phyloP scores from a whole-genome alignment of 2,329 filamentous ascomycete species.

The Aplosporella prunicola region DNA sequence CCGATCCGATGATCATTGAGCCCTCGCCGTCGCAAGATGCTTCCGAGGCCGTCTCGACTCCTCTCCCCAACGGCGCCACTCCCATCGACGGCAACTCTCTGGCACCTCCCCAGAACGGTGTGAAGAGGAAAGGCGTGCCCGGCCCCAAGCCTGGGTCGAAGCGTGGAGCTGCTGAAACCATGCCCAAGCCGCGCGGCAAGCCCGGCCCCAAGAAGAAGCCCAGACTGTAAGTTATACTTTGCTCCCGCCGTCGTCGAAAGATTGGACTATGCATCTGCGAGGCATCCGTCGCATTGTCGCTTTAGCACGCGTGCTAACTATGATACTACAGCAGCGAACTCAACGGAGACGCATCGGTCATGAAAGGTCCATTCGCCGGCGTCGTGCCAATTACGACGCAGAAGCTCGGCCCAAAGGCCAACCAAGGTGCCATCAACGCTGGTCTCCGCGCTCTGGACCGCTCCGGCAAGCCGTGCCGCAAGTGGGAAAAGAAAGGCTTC shows the following conservation, averaged over 20 bases:
- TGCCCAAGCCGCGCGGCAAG: slow-evolving; percentile 68
- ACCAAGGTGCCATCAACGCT: slow-evolving; percentile 95
- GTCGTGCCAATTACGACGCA: slow-evolving; percentile 43
- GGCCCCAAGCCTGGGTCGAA: slow-evolving; percentile 57
- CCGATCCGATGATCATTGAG: slow-evolving; percentile 9
- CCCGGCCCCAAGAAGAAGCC: slow-evolving; percentile 96
- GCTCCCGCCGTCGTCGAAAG: no score
- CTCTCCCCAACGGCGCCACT: slow-evolving; percentile 20
- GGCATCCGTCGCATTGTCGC: background rate
- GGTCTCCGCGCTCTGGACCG: slow-evolving; percentile 89
- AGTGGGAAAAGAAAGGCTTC: slow-evolving; percentile 78
- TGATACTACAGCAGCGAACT: slow-evolving; percentile 36
- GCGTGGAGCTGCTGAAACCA: slow-evolving; percentile 48
- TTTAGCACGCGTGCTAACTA: slow-evolving; percentile 16
- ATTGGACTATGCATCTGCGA: background rate
- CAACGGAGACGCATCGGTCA: slow-evolving; percentile 33
- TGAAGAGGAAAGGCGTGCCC: slow-evolving; percentile 69
- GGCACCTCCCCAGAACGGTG: slow-evolving; percentile 38
- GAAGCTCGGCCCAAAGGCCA: slow-evolving; percentile 92
- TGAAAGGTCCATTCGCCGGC: slow-evolving; percentile 31
- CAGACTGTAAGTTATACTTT: slow-evolving; percentile 61
- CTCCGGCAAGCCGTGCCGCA: slow-evolving; percentile 82
- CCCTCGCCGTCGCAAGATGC: slow-evolving; percentile 5
- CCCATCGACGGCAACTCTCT: slow-evolving; percentile 23
- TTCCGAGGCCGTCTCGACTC: slow-evolving; percentile 34